These are phyloP conservation scores for Ceratobasidium sp. DNA, from an alignment of 1,284 basidiomycete species.

Conservation along the genomic window DNA sequence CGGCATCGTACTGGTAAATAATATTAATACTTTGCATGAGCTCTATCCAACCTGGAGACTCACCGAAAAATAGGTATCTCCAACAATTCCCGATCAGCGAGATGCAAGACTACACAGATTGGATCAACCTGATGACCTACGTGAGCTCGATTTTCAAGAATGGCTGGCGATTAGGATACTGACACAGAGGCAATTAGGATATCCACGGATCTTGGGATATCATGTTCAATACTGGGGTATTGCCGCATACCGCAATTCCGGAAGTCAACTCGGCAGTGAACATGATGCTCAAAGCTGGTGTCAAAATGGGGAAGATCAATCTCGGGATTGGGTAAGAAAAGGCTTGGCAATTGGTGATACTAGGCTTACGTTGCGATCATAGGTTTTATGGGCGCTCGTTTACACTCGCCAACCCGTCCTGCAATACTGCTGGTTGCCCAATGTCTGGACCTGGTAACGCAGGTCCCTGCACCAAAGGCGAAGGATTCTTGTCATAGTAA, in stretches of 20 bases:
- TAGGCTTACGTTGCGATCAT: not conserved
- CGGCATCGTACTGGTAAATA: conserved; percentile 36
- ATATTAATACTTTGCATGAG: not conserved
- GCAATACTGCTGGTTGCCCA: conserved; percentile 31
- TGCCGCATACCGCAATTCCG: conserved; percentile 30
- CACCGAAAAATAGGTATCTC: conserved; percentile 10
- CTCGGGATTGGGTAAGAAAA: conserved; percentile 20
- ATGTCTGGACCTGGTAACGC: conserved; percentile 25
- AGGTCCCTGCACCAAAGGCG: conserved; percentile 33
- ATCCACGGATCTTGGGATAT: conserved; percentile 42
- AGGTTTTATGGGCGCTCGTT: conserved; percentile 39
- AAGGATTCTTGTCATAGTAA: conserved; percentile 23
- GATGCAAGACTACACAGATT: conserved; percentile 35
- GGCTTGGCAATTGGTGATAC: not conserved
- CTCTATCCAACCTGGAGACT: too few relatives aligned
- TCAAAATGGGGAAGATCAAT: conserved; percentile 29
- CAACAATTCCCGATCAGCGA: conserved; percentile 35
- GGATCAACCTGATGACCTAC: conserved; percentile 45
- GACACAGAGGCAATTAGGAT: conserved; percentile 1
- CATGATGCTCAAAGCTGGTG: conserved; percentile 39
- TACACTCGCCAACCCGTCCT: conserved; percentile 33
- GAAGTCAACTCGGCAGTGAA: conserved; percentile 34
- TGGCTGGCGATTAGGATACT: not conserved
- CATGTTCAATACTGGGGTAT: conserved; percentile 36
- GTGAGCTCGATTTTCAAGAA: not conserved